Percentiles rank a stretch among this genome's conserved stretches.
These are phyloP conservation scores for Magnusiomyces fungicola DNA, from an alignment of 1,139 yeast genomes.

Conservation along the genomic window DNA sequence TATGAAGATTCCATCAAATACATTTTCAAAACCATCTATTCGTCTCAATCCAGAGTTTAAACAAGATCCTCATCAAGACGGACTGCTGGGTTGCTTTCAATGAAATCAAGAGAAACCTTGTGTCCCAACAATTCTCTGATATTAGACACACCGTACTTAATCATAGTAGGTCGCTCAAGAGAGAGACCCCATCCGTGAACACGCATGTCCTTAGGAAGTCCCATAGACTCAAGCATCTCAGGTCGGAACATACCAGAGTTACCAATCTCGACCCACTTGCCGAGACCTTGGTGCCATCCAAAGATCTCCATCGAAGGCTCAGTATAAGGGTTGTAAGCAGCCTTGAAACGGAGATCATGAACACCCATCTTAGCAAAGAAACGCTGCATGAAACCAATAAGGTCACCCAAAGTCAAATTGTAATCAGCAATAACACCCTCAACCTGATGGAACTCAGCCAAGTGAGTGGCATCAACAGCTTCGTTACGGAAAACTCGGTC, in stretches of 20 bases:
- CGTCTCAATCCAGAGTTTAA: too few species aligned
- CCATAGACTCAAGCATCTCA: slow-evolving; percentile 98
- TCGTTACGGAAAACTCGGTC: slow-evolving; percentile 99
- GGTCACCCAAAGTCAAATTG: slow-evolving; percentile 87
- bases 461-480: slow-evolving; percentile 99
- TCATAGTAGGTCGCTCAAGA: slow-evolving; percentile 98
- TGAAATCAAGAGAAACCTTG: slow-evolving; percentile 85
- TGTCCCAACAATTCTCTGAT: slow-evolving; percentile 94
- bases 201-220: slow-evolving; percentile 87
- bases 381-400: slow-evolving; percentile 97
- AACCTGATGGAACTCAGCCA: slow-evolving; percentile 98
- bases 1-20: too few species aligned
- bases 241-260: slow-evolving; percentile 99
- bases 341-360: slow-evolving; percentile 88
- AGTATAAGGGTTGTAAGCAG: slow-evolving; percentile 98
- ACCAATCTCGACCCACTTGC: slow-evolving; percentile 98
- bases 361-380: slow-evolving; percentile 98
- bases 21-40: too few species aligned
- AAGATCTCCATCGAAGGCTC: slow-evolving; percentile 98
- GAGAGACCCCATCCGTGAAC: slow-evolving; percentile 98
- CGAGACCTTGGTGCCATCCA: slow-evolving; percentile 91
- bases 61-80: slow-evolving; percentile 74
- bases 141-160: slow-evolving; percentile 90
- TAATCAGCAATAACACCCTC: slow-evolving; percentile 99
- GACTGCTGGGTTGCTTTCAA: slow-evolving; percentile 95